Percentiles rank a stretch among this genome's conserved stretches.
Evolutionary conservation across 257 asterid genomes (phyloP).

Genomic region (Solanum ahanhuiri): DNA sequence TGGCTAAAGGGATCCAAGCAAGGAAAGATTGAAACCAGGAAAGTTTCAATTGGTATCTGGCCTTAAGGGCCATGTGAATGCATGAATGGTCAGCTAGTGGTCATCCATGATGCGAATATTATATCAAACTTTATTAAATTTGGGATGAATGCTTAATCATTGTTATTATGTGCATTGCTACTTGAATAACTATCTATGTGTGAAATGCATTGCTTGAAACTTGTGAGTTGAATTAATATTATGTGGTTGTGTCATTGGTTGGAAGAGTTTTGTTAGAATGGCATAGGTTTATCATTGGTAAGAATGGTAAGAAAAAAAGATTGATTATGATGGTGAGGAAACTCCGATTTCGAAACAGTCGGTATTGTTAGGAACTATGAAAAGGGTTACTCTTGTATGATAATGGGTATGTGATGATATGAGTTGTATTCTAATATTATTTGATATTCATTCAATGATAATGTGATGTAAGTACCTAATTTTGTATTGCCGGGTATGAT

Average conservation of each 20-base stretch:
- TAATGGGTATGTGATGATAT: not conserved
- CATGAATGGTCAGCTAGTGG: not conserved
- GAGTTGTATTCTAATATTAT: no score
- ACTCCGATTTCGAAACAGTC: no score
- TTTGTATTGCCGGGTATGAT: no score
- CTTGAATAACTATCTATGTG: not conserved
- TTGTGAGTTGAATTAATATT: no score
- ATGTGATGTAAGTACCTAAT: no score
- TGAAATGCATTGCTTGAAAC: not conserved
- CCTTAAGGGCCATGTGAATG: not conserved
- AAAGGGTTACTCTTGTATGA: not conserved
- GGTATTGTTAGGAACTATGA: no score
- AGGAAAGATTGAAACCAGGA: not conserved
- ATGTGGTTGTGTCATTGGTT: not conserved
- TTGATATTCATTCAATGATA: no score
- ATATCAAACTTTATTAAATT: no score
- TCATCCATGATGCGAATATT: not conserved
- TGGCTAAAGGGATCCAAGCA: not conserved
- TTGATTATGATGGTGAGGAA: not conserved
- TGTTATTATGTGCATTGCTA: not conserved
- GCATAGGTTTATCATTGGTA: not conserved
- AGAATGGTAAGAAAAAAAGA: not conserved
- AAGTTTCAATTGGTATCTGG: not conserved
- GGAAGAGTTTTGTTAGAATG: not conserved
- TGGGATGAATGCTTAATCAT: not conserved